Evolutionary conservation across 139 green algal genomes (phyloP).

Genomic region (Asterochloris sp.): DNA sequence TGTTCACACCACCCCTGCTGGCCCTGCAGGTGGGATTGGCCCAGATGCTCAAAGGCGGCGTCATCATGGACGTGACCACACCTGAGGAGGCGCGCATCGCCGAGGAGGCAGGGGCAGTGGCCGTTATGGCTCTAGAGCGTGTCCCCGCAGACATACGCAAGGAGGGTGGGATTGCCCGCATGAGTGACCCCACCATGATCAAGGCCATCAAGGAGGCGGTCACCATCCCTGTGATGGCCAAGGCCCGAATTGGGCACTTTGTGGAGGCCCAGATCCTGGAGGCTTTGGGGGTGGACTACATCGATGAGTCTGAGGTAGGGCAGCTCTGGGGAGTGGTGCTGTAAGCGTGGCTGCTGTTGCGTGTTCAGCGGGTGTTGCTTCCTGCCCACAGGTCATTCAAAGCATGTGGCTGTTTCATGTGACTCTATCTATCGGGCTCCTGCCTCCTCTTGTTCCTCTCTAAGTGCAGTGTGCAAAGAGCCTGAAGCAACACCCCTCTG

Average conservation of each 20-base stretch:
- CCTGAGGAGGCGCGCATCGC: slow-evolving; percentile 97
- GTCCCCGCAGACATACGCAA: slow-evolving; percentile 96
- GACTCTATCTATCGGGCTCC: background rate
- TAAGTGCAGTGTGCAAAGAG: too few relatives aligned
- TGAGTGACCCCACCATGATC: slow-evolving; percentile 96
- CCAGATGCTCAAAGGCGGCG: slow-evolving; percentile 99
- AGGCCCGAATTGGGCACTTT: slow-evolving; percentile 98
- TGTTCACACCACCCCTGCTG: too few relatives aligned
- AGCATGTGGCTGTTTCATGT: background rate
- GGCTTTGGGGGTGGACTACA: slow-evolving; percentile 94
- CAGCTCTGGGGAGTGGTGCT: background rate
- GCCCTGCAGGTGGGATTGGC: slow-evolving; percentile 87
- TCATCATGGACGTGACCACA: slow-evolving; percentile 99
- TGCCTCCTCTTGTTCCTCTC: too few relatives aligned
- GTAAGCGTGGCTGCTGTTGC: background rate
- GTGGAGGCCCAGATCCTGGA: slow-evolving; percentile 99
- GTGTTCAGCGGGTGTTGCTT: background rate
- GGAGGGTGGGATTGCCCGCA: slow-evolving; percentile 95
- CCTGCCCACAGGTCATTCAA: background rate
- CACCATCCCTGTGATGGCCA: slow-evolving; percentile 99
- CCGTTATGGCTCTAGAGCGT: slow-evolving; percentile 98
- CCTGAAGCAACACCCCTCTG: background rate
- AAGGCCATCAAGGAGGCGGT: slow-evolving; percentile 94
- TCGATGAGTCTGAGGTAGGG: slow-evolving; percentile 94
- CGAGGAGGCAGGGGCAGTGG: slow-evolving; percentile 97